Evolutionary conservation across 495 filamentous ascomycete species (phyloP), one percentile per base, ranked within the genome.

Genomic region (Penicillium mononematosum): DNA sequence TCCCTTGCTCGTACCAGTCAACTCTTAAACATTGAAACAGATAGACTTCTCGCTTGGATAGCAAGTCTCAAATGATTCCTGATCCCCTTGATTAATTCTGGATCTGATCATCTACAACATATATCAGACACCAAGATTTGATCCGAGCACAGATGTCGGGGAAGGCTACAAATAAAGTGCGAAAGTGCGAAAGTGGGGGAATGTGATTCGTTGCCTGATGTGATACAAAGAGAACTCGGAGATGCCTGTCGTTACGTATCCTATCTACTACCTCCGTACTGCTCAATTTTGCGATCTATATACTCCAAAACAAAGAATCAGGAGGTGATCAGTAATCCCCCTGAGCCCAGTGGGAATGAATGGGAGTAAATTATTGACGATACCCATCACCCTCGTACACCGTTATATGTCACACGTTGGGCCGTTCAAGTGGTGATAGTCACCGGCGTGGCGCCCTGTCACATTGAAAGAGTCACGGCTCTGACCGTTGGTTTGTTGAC

Each of bases 1-100:
- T 61, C 63, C 63, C 66, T 64, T 66, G 63, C 53, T 39, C 61
- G 22, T 46, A 58, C 55, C 41, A 61, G 54, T 61, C 61, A 55
- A 34, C 54, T 46, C 20, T 17, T 19, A 17, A 20, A 24, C 17
- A 34, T 29, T n/a, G n/a, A 27, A 24, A 22, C 6, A 11, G 8
- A 22, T 22, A 25, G 38, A 45, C 29, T 7, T 16, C n/a, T 32
- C 7, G 51, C 51, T 29, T 39, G 16, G 20, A 27, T 46, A 12
- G n/a, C 25, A 19, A 34, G 43, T 10, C 16, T 20, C 14, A 47
- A 20, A 19, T 29, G 31, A 46, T 25, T 22, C n/a, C 11, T 19
- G n/a, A 41, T 41, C 49, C 42, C 41, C 43, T 47, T 47, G 25
- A 47, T 51, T 57, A 42, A 43, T 31, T 48, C 42, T 43, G 25